Evolutionary conservation across 495 filamentous ascomycete species (phyloP).

Genomic region (Talaromyces adpressus): DNA sequence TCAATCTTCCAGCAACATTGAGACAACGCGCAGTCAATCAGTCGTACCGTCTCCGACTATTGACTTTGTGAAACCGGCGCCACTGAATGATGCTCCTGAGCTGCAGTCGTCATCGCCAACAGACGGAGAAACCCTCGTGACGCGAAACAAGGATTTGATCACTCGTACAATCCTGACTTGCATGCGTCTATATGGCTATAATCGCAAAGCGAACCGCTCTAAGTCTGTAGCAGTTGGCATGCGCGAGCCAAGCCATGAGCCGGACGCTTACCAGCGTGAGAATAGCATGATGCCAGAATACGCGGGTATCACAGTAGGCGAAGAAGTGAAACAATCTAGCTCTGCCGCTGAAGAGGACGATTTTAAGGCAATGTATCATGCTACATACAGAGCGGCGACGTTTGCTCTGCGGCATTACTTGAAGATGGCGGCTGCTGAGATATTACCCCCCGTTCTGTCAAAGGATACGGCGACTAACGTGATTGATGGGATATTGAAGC

Average conservation of each 20-base stretch:
- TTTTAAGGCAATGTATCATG: constrained; percentile 60
- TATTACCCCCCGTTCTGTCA: constrained; percentile 22
- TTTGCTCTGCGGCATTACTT: constrained; percentile 50
- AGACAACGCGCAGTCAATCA: constrained; percentile 9
- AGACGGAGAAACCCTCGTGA: constrained; percentile 27
- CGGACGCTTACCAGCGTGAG: constrained; percentile 5
- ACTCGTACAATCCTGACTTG: constrained; percentile 49
- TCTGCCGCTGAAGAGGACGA: constrained; percentile 44
- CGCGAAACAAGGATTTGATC: constrained; percentile 36
- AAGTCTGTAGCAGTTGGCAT: constrained; percentile 4
- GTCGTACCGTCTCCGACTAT: neutral
- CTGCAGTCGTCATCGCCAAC: constrained; percentile 14
- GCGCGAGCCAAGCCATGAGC: neutral
- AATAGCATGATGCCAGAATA: neutral
- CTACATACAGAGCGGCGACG: constrained; percentile 52
- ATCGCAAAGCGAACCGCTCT: constrained; percentile 33
- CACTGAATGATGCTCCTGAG: neutral
- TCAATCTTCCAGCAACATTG: constrained; percentile 13
- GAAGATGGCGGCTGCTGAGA: constrained; percentile 15
- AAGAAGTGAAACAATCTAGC: too few species aligned
- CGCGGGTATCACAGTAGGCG: too few species aligned
- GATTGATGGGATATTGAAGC: constrained; percentile 36
- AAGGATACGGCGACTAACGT: constrained; percentile 39
- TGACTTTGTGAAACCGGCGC: neutral
- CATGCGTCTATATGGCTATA: constrained; percentile 58